Conservation (phyloP, 1,139 yeast genomes). For the Arxiozyma heterogenica region DNA sequence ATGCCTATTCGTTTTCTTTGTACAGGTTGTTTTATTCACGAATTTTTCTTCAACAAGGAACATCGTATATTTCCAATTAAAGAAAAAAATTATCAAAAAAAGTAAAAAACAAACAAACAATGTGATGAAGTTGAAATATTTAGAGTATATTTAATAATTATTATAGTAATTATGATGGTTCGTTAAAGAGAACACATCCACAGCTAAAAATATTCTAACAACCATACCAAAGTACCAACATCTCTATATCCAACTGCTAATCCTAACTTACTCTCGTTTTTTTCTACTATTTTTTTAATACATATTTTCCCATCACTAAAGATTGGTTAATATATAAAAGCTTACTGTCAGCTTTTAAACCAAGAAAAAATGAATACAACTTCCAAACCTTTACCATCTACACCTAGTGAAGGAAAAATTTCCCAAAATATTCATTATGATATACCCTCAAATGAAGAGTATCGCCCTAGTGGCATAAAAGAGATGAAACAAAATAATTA, state of each 20-base stretch:
- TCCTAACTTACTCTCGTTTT: neutral
- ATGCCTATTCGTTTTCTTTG: neutral
- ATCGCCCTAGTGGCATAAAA: neutral
- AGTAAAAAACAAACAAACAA: no score
- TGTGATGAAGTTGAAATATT: neutral
- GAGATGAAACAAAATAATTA: neutral
- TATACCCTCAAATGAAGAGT: neutral
- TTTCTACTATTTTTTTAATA: neutral
- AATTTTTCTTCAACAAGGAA: neutral
- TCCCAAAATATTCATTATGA: neutral
- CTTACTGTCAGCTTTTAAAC: neutral
- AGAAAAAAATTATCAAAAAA: neutral
- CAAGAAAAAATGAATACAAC: conserved; percentile 3
- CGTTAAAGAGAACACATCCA: neutral
- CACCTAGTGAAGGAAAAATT: conserved; percentile 1
- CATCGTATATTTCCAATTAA: neutral
- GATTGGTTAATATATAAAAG: neutral
- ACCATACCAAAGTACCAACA: no score
- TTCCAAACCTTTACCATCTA: conserved; percentile 6
- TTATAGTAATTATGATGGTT: neutral
- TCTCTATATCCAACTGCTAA: neutral
- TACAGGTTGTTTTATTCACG: neutral
- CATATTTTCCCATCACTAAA: neutral
- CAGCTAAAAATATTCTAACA: neutral
- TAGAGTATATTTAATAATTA: no score